Evolutionary conservation across 148 eudicot genomes (phyloP).

Genomic region (Euryodendron excelsum): DNA sequence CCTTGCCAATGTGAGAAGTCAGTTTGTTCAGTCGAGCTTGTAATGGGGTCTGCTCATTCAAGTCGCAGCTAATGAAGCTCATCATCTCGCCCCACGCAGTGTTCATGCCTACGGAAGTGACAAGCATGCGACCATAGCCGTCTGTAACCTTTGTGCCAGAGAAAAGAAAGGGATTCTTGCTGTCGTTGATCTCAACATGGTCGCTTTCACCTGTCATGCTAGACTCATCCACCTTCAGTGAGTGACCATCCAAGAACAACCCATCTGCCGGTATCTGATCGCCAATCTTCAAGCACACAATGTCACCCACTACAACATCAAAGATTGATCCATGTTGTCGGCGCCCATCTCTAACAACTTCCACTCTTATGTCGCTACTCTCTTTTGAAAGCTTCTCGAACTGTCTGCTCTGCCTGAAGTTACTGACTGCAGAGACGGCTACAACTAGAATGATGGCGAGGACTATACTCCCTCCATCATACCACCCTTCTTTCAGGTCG

Average conservation of each 20-base stretch:
- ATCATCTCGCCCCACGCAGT: slow-evolving; percentile 31
- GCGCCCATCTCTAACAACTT: slow-evolving; percentile 24
- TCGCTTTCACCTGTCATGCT: slow-evolving; percentile 46
- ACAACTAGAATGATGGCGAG: slow-evolving; percentile 49
- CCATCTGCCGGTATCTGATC: slow-evolving; percentile 50
- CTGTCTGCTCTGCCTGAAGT: slow-evolving; percentile 30
- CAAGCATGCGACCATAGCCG: slow-evolving; percentile 26
- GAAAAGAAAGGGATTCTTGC: slow-evolving; percentile 19
- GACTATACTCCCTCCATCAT: slow-evolving; percentile 53
- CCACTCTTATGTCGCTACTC: slow-evolving; percentile 1
- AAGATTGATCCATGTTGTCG: slow-evolving; percentile 22
- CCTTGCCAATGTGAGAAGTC: slow-evolving; percentile 19
- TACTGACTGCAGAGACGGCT: slow-evolving; percentile 33
- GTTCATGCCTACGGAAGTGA: slow-evolving; percentile 30
- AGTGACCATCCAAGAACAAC: slow-evolving; percentile 32
- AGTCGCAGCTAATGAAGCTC: slow-evolving; percentile 17
- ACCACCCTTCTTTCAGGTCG: slow-evolving; percentile 51
- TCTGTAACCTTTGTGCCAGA: slow-evolving; percentile 28
- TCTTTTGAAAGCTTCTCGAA: slow-evolving; percentile 14
- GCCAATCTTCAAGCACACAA: slow-evolving; percentile 35
- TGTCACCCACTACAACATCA: slow-evolving; percentile 43
- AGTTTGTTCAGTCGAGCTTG: slow-evolving; percentile 25
- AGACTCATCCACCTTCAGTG: slow-evolving; percentile 42
- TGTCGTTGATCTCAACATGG: slow-evolving; percentile 14
- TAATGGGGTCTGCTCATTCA: slow-evolving; percentile 24